phyloP scores from a whole-genome alignment of 148 eudicot genomes.

The Cornus kousa region DNA sequence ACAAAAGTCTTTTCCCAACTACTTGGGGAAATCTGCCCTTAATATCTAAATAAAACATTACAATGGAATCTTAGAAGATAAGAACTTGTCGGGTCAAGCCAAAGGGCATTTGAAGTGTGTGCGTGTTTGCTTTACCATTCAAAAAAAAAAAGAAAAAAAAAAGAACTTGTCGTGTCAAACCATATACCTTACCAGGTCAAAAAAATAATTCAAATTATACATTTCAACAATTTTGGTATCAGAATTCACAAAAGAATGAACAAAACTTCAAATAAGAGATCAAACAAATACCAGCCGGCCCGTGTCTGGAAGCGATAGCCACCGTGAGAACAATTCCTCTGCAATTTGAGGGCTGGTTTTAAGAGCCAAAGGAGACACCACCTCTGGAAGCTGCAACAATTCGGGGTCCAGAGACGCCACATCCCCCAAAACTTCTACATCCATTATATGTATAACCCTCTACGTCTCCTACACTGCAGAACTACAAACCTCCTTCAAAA shows the following conservation, averaged over 20 bases:
- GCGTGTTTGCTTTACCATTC: too few relatives aligned
- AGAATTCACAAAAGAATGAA: not conserved
- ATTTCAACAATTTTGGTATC: not conserved
- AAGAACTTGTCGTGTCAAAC: not conserved
- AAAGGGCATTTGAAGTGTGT: too few relatives aligned
- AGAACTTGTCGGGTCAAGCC: not conserved
- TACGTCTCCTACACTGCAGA: not conserved
- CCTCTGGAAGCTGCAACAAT: conserved; percentile 33
- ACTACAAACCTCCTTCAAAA: conserved; percentile 6
- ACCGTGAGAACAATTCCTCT: conserved; percentile 25
- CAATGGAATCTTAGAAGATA: not conserved
- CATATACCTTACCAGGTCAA: not conserved
- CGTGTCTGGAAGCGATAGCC: conserved; percentile 37
- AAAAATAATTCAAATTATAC: not conserved
- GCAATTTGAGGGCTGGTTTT: conserved; percentile 28
- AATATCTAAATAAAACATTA: not conserved
- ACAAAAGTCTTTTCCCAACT: too few relatives aligned
- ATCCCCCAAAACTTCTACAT: conserved; percentile 22
- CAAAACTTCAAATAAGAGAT: not conserved
- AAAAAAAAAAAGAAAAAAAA: too few relatives aligned
- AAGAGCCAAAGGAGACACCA: conserved; percentile 31
- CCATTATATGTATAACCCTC: conserved; percentile 14
- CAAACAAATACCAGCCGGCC: conserved; percentile 25
- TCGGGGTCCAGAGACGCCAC: conserved; percentile 29
- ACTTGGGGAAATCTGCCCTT: not conserved